Evolutionary conservation across 139 green algal species (phyloP).

Genomic region (Chlorella sp.): DNA sequence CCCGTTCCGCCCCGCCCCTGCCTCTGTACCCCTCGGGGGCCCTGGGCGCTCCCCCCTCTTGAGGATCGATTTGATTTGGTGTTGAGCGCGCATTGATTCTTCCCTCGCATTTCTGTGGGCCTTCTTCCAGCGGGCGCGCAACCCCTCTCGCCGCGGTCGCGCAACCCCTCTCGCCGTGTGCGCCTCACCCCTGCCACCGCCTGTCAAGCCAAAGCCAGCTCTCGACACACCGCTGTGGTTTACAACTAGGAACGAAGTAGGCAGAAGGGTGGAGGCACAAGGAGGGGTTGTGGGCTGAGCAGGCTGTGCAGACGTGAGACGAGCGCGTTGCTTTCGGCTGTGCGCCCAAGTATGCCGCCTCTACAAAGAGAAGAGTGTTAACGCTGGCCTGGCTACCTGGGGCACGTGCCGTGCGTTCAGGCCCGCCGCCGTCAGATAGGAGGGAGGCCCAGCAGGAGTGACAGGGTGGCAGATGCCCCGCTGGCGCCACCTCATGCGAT

Average conservation of each 20-base stretch:
- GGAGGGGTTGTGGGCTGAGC: background rate
- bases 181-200: background rate
- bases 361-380: too few relatives aligned
- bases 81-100: slow-evolving; percentile 17
- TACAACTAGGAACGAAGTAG: background rate
- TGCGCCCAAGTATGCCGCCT: too few relatives aligned
- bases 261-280: background rate
- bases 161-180: background rate
- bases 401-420: too few relatives aligned
- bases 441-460: too few relatives aligned
- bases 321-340: too few relatives aligned
- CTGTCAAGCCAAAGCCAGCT: background rate
- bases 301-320: too few relatives aligned
- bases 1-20: background rate
- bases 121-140: background rate
- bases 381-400: too few relatives aligned
- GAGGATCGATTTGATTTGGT: background rate
- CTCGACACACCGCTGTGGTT: too few relatives aligned
- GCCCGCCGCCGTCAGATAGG: too few relatives aligned
- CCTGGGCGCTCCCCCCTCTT: background rate
- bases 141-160: background rate
- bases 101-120: background rate
- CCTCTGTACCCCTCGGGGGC: background rate
- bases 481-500: slow-evolving; percentile 32
- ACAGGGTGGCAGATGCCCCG: too few relatives aligned